phyloP scores from a whole-genome alignment of 768 basidiomycete genomes.

The Tylopilus subfusipes region DNA sequence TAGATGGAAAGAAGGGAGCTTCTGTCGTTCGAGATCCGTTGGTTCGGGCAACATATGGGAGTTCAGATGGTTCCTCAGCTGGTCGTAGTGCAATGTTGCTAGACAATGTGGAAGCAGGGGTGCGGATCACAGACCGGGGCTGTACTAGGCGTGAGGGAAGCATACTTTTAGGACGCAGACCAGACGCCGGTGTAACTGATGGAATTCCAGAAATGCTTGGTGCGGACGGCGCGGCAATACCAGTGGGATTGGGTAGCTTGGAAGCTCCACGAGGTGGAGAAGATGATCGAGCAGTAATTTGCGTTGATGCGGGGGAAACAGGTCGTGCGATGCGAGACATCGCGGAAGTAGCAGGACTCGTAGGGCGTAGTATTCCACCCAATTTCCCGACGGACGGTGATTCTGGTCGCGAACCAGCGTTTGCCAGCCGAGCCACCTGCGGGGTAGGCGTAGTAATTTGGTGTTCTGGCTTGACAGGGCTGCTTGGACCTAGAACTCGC shows the following conservation, averaged over 20 bases:
- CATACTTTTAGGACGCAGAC: slow-evolving; percentile 59
- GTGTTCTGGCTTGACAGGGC: slow-evolving; percentile 38
- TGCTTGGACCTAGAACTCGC: slow-evolving; percentile 68
- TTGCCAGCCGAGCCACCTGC: slow-evolving; percentile 53
- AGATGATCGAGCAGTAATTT: slow-evolving; percentile 40
- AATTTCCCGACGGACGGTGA: slow-evolving; percentile 43
- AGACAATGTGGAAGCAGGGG: slow-evolving; percentile 22
- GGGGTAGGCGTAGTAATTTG: slow-evolving; percentile 42
- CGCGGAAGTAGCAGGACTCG: slow-evolving; percentile 42
- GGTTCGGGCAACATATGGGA: slow-evolving; percentile 24
- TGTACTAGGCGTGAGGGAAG: slow-evolving; percentile 73
- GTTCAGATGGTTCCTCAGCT: slow-evolving; percentile 30
- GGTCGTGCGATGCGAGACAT: slow-evolving; percentile 43
- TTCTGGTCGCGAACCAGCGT: slow-evolving; percentile 43
- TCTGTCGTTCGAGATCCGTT: slow-evolving; percentile 17
- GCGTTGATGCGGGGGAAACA: slow-evolving; percentile 36
- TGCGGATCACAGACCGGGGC: slow-evolving; percentile 46
- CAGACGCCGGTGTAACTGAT: slow-evolving; percentile 35
- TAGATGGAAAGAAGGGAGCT: slow-evolving; percentile 18
- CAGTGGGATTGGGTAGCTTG: slow-evolving; percentile 38
- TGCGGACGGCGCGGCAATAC: slow-evolving; percentile 10
- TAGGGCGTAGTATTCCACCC: slow-evolving; percentile 45
- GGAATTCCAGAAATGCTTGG: slow-evolving; percentile 26
- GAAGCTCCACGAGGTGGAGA: slow-evolving; percentile 46
- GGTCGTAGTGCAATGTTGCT: slow-evolving; percentile 23